phyloP scores from a whole-genome alignment of 495 filamentous ascomycete genomes.

The Lichina pygmaea region DNA sequence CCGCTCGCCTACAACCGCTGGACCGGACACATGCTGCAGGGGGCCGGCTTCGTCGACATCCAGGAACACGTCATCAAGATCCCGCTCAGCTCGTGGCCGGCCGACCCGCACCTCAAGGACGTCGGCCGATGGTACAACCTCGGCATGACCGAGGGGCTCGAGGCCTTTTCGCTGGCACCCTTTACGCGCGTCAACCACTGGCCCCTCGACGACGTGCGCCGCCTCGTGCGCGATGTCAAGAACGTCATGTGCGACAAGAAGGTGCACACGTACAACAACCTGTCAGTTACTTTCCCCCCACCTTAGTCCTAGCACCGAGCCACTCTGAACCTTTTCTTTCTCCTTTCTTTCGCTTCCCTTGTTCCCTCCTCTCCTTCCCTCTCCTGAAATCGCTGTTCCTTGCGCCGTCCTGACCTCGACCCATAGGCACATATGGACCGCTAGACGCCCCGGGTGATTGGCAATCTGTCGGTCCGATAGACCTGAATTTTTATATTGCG shows the following conservation, averaged over 20 bases:
- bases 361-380: too few species aligned
- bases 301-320: too few species aligned
- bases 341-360: too few species aligned
- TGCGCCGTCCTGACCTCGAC: too few species aligned
- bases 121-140: conserved; percentile 72
- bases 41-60: conserved; percentile 64
- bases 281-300: conserved; percentile 23
- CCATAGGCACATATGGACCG: too few species aligned
- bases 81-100: conserved; percentile 57
- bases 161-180: conserved; percentile 47
- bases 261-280: conserved; percentile 43
- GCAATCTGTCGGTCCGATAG: too few species aligned
- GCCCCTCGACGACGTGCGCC: conserved; percentile 34
- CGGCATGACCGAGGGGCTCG: conserved; percentile 37
- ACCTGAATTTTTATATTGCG: too few species aligned
- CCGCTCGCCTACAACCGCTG: conserved; percentile 39
- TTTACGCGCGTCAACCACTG: conserved; percentile 39
- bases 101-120: conserved; percentile 36
- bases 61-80: conserved; percentile 44
- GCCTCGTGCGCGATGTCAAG: conserved; percentile 32
- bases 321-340: too few species aligned
- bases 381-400: too few species aligned
- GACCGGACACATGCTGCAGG: conserved; percentile 33
- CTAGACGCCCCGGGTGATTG: too few species aligned
- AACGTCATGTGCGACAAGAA: conserved; percentile 41